Evolutionary conservation across 805 yeast species (phyloP).

Genomic region (Pichia thaimueangensis): DNA sequence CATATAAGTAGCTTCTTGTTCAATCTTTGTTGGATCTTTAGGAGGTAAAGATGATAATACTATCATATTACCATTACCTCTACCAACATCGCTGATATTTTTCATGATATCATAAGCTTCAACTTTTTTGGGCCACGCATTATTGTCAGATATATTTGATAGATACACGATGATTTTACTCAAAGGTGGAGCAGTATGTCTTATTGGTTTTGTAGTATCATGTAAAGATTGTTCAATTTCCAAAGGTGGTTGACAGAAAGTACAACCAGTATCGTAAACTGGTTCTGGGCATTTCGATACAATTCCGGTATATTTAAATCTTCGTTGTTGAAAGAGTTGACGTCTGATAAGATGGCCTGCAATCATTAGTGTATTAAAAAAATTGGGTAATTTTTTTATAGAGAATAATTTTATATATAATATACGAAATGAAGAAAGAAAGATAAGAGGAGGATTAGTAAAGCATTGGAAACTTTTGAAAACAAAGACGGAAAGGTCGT

Average conservation of each 20-base stretch:
- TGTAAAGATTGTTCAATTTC: slow-evolving; percentile 11
- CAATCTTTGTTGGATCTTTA: background rate
- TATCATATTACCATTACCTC: slow-evolving; percentile 14
- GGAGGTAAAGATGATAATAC: slow-evolving; percentile 8
- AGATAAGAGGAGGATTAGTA: too few relatives aligned
- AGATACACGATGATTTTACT: slow-evolving; percentile 53
- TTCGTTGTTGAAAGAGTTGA: background rate
- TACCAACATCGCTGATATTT: slow-evolving; percentile 4
- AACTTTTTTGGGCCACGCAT: slow-evolving; percentile 43
- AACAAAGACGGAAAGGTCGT: too few relatives aligned
- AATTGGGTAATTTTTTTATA: too few relatives aligned
- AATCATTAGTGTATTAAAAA: background rate
- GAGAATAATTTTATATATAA: too few relatives aligned
- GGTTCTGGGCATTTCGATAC: slow-evolving; percentile 43
- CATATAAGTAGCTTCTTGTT: slow-evolving; percentile 3
- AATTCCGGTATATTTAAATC: slow-evolving; percentile 9
- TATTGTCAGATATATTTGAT: slow-evolving; percentile 35
- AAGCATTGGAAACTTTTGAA: too few relatives aligned
- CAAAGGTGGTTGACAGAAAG: slow-evolving; percentile 40
- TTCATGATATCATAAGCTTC: slow-evolving; percentile 41
- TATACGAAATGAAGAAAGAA: too few relatives aligned
- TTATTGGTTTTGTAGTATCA: slow-evolving; percentile 27
- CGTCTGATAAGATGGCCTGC: background rate
- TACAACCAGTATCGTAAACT: slow-evolving; percentile 52
- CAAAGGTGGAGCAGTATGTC: slow-evolving; percentile 42